Conservation (phyloP, 2,329 filamentous ascomycete genomes). For the Bipolaris bicolor region DNA sequence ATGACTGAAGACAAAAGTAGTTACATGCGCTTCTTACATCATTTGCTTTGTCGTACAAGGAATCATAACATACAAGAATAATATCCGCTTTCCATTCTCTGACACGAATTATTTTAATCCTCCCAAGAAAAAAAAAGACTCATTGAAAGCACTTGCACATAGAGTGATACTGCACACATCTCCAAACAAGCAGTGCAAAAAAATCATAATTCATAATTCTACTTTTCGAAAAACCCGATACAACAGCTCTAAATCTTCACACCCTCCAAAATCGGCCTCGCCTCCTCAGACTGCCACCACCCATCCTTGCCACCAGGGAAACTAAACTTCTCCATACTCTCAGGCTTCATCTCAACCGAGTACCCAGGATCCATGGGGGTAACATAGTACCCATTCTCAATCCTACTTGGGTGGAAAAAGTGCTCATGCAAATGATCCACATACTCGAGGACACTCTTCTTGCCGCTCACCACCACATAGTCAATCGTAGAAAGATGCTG, state of each 20-base stretch:
- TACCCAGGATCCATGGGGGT: constrained; percentile 85
- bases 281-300: constrained; percentile 85
- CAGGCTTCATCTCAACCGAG: constrained; percentile 90
- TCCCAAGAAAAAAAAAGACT: too few relatives aligned
- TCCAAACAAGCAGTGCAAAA: too few relatives aligned
- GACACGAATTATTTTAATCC: too few relatives aligned
- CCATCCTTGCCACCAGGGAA: constrained; percentile 80
- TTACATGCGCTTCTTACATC: too few relatives aligned
- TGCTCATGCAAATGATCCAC: constrained; percentile 95
- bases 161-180: too few relatives aligned
- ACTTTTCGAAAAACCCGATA: too few relatives aligned
- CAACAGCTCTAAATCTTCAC: constrained; percentile 47
- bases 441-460: constrained; percentile 84
- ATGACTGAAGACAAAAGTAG: too few relatives aligned
- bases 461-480: constrained; percentile 84
- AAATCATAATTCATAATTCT: too few relatives aligned
- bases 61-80: too few relatives aligned
- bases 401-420: constrained; percentile 79
- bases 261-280: constrained; percentile 73
- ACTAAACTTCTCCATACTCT: constrained; percentile 79
- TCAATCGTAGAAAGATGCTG: constrained; percentile 92
- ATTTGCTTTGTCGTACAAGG: too few relatives aligned
- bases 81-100: too few relatives aligned
- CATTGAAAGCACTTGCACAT: too few relatives aligned
- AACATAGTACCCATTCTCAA: constrained; percentile 85